phyloP scores from a whole-genome alignment of 306 rosid genomes.

The Quercus cerris region DNA sequence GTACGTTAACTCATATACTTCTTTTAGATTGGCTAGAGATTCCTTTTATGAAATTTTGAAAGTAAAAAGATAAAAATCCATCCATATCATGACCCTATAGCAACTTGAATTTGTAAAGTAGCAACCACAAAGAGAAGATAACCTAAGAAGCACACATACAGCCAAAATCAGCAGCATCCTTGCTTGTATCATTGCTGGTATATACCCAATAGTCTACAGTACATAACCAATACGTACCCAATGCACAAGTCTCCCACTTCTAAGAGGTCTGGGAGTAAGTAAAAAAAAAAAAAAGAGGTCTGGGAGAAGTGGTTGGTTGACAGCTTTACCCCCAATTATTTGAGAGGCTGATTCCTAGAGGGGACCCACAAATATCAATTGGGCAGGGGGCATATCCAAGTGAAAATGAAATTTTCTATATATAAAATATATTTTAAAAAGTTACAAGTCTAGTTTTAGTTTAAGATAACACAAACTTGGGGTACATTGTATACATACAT shows the following conservation, averaged over 20 bases:
- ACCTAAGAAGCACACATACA: not conserved
- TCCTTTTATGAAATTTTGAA: not conserved
- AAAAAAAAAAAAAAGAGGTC: no score
- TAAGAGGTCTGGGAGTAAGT: no score
- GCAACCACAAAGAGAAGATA: not conserved
- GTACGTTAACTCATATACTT: not conserved
- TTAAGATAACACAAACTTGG: not conserved
- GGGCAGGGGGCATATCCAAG: no score
- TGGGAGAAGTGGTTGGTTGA: no score
- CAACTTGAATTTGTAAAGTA: not conserved
- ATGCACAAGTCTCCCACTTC: no score
- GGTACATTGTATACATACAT: not conserved
- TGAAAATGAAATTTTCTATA: no score
- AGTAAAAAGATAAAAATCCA: not conserved
- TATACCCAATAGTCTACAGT: not conserved
- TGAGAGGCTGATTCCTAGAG: no score
- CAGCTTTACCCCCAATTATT: no score
- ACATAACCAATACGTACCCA: not conserved
- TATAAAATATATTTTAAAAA: not conserved
- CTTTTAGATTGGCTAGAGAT: not conserved
- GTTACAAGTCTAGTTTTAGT: not conserved
- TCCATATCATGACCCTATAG: not conserved
- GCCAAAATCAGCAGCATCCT: not conserved
- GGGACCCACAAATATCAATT: no score
- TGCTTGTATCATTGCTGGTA: not conserved